phyloP scores from a whole-genome alignment of 2,329 filamentous ascomycete genomes.

The Podosphaera xanthii region DNA sequence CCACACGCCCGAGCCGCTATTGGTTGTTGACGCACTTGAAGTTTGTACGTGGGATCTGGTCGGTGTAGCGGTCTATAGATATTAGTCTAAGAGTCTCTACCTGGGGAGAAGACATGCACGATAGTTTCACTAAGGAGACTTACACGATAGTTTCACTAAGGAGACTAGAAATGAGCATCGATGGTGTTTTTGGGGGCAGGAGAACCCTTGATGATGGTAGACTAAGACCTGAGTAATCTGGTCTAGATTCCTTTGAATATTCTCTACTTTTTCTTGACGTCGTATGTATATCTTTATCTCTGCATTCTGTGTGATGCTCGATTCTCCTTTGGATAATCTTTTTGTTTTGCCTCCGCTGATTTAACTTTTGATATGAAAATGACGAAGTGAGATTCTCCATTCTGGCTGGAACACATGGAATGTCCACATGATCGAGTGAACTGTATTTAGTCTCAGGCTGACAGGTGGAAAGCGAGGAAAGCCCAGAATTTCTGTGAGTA shows the following conservation, averaged over 20 bases:
- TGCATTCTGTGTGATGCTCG: slow-evolving; percentile 5
- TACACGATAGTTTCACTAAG: background rate
- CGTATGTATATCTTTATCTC: background rate
- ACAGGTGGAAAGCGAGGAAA: background rate
- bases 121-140: background rate
- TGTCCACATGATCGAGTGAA: slow-evolving; percentile 1
- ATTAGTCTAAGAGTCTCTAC: slow-evolving; percentile 4
- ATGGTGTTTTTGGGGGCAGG: slow-evolving; percentile 4
- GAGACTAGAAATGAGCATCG: slow-evolving; percentile 8
- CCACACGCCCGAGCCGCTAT: slow-evolving; percentile 58
- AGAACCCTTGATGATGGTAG: slow-evolving; percentile 2
- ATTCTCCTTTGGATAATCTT: slow-evolving; percentile 7
- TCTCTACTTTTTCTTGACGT: background rate
- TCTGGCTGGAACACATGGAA: background rate
- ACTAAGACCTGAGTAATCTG: slow-evolving; percentile 1
- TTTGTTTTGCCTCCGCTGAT: slow-evolving; percentile 7
- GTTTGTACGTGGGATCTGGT: slow-evolving; percentile 6
- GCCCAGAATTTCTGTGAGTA: slow-evolving; percentile 1
- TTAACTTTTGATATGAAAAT: background rate
- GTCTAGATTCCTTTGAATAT: background rate
- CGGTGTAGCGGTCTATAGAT: slow-evolving; percentile 4
- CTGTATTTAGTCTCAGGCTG: slow-evolving; percentile 3
- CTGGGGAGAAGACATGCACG: background rate
- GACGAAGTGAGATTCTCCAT: slow-evolving; percentile 1
- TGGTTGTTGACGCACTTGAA: slow-evolving; percentile 54